These are phyloP conservation scores for Podospora didyma DNA, from an alignment of 495 filamentous ascomycete genomes.

Conservation along the genomic window DNA sequence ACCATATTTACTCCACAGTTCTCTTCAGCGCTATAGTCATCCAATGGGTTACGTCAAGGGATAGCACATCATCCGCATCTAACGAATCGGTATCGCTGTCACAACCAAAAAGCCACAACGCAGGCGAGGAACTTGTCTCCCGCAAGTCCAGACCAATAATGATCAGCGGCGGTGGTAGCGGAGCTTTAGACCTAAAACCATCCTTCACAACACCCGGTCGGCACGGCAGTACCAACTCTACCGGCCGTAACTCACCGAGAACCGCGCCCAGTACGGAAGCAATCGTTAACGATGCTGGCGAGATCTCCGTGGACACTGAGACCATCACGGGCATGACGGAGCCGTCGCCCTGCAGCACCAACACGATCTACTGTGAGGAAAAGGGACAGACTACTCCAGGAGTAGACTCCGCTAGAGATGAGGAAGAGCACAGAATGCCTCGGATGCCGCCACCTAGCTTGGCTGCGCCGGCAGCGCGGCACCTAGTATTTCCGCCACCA, in stretches of 20 bases:
- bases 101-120: conserved; percentile 3
- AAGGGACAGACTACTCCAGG: not conserved
- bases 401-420: not conserved
- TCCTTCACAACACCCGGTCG: not conserved
- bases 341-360: conserved; percentile 3
- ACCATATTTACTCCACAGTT: conserved; percentile 24
- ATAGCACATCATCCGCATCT: conserved; percentile 27
- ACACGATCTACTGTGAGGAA: not conserved
- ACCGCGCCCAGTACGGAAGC: conserved; percentile 15
- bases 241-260: not conserved
- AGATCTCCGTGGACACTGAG: conserved; percentile 14
- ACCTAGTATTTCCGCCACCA: not conserved
- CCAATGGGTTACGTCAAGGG: conserved; percentile 51
- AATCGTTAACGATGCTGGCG: conserved; percentile 18
- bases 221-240: conserved; percentile 3
- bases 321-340: not conserved
- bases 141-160: not conserved
- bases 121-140: conserved; percentile 15
- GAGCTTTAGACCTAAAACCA: not conserved
- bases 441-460: not conserved
- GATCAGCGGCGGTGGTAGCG: not conserved
- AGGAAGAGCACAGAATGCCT: not conserved
- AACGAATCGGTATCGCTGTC: conserved; percentile 15
- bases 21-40: conserved; percentile 50
- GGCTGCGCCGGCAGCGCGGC: not conserved